Base-by-base conservation (phyloP, 2,329 filamentous ascomycete species). In the Colletotrichum horii region DNA sequence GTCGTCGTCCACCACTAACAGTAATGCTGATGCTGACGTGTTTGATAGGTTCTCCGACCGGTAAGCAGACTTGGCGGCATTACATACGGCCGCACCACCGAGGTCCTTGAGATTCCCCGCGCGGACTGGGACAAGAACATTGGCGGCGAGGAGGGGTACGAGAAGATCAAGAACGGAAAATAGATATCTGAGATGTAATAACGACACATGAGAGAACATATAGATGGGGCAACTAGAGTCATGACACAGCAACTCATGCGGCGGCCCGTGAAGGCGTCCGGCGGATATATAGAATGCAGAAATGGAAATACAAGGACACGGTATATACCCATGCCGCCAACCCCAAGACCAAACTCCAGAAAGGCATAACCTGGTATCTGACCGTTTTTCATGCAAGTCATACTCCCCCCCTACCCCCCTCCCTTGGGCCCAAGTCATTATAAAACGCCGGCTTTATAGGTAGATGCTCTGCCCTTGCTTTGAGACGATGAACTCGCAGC, bases 61-160 rank as follows among this genome's bases (percentile, higher is more conserved):
- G 89, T 98, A 19, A 92, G 91, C 78, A 91, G 96, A 48, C 81
- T 98, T 28, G 96, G 96, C 30, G 96, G 96, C 3, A 97, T 98
- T 79, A 94, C 94, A 0, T 98, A 98, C 82, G 94, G 90, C 1
- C 89, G 96, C 58, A 87, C 90, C 1, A 92, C 90, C 0, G 92
- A 96, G 77, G 93, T 87, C 0, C 85, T 95, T 30, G 96, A 98
- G 87, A 84, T 98, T 28, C 91, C 89, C 8, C 87, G 94, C 55
- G 92, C 89, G 1, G 88, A 90, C 76, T 93, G 89, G 77, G 84
- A 87, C 58, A 87, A 87, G 81, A 88, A 91, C 76, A 65, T 89
- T 8, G 87, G 88, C 14, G 87, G 88, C 1, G 86, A 86, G 34
- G 91, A 93, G 73, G 91, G 89, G 3, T 86, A 87, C 48, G 88